These are phyloP conservation scores for Musa balbisiana DNA, from an alignment of 202 grass and related monocot genomes.

Conservation along the genomic window DNA sequence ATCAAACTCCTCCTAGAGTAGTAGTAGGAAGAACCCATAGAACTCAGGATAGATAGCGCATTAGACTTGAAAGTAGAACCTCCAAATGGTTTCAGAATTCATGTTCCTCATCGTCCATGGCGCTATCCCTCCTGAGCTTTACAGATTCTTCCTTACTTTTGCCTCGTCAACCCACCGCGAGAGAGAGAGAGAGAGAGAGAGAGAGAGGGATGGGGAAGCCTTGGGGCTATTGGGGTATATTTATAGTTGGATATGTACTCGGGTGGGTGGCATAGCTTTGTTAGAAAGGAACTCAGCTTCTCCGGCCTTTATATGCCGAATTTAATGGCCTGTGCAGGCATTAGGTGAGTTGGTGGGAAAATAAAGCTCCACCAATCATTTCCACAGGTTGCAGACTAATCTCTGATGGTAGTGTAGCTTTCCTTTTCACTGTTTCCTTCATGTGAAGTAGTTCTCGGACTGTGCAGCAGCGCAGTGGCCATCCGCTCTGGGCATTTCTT, in stretches of 20 bases:
- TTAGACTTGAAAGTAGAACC: slow-evolving; percentile 17
- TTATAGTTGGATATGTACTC: not conserved
- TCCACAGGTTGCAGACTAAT: not conserved
- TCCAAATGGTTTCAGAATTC: not conserved
- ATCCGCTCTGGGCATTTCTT: not conserved
- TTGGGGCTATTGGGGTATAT: not conserved
- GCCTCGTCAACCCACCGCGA: not conserved
- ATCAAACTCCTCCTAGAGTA: not conserved
- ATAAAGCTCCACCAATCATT: slow-evolving; percentile 1
- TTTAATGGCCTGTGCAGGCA: not conserved
- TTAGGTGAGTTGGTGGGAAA: not conserved
- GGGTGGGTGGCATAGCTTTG: not conserved
- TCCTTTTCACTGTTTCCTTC: not conserved
- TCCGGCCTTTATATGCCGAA: not conserved
- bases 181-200: not conserved
- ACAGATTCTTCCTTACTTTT: slow-evolving; percentile 41
- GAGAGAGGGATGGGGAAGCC: not conserved
- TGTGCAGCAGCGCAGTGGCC: not conserved
- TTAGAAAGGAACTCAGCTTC: not conserved
- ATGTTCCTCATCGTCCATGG: slow-evolving; percentile 28
- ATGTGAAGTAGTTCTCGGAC: not conserved
- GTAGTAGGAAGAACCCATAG: slow-evolving; percentile 46
- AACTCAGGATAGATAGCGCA: slow-evolving; percentile 80
- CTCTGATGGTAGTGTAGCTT: not conserved
- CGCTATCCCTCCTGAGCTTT: slow-evolving; percentile 85